Base-by-base conservation (phyloP, 176 grass and related monocot genomes). In the Aechmea fasciata region DNA sequence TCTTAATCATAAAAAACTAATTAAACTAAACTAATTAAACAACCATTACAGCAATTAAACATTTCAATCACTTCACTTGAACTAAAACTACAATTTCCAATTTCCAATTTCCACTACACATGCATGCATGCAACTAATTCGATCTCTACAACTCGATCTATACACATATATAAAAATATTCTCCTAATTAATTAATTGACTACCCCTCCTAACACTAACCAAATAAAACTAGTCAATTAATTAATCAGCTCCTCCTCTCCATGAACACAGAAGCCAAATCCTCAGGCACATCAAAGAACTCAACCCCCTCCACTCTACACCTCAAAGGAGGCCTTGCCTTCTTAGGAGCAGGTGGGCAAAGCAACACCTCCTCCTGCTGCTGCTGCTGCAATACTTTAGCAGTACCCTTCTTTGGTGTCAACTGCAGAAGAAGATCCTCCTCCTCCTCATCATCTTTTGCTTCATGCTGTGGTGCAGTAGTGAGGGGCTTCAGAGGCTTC, bases 211-310 rank as follows among this genome's bases (percentile, higher is more conserved):
- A 41, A 41, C 33, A 41, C 4, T 41, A 41, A 41, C 33, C 1
- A 41, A 24, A 13, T 63, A 63, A 17, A 63, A 63, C 18, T 26
- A 26, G 1, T 26, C 25, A 26, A 26, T 63, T 22, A 20, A 23
- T 24, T 20, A n/a, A 24, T 3, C 2, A 63, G 23, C 11, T 63
- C 57, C 23, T 10, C 23, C 23, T 10, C 23, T 63, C 57, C 10
- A 48, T 18, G 65, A 67, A 67, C 12, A 67, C 29, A 2, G 65
- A 67, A 15, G n/a, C 65, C 65, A 67, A 67, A n/a, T 67, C 65
- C 33, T 41, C 33, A 2, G 65, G 65, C 13, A 47, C 26, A 14
- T n/a, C 47, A 19, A 67, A 67, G 65, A 67, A 67, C 14, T 67
- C 13, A 10, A 67, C 28, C 47, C 33, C 33, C 25, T 48, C 29